Evolutionary conservation across 1,139 yeast genomes (phyloP), one percentile per base, ranked within the genome.

Genomic region (Blastobotrys ciferrii): DNA sequence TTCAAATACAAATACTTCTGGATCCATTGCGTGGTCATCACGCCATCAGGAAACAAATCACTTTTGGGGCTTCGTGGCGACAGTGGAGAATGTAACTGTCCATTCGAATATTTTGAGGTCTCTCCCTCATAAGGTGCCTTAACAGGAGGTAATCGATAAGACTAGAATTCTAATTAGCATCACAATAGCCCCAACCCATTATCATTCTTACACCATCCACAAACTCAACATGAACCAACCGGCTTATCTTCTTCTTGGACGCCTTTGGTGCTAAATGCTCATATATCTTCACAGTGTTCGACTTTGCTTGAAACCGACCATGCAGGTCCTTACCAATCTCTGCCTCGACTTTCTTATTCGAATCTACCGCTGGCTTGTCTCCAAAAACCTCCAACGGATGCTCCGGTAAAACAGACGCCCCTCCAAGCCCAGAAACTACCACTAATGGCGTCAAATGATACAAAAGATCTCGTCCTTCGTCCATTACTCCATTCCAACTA

Each of bases 21-120:
- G 9, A 78, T 52, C 85, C 84, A 80, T 20, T 72, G 66, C 0
- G 58, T 54, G 0, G 75, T 66, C 20, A 78, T 55, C 1, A 77
- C 58, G 0, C 72, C 72, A 20, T 75, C 73, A 0, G 78, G 77
- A 46, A 66, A 69, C 46, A 69, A 58, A 4, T 58, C 58, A 0
- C 76, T 67, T 3, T 60, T 58, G 2, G 65, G 63, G 46, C 70
- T 70, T 43, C 68, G 62, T 1, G 81, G 81, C 0, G 81, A 75
- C 49, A 63, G 57, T 30, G 55, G 66, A 33, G 70, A 71, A 40
- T 65, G 70, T 14, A 46, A 43, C 32, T 57, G 57, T 14, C 63
- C 62, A 32, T 58, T 55, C 13, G 57, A 55, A 57, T 70, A 72
- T 2, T 57, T 56, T 19, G 17, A 19, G 5, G n/a, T 28, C 4